Evolutionary conservation across 306 rosid species (phyloP), one percentile per base, ranked within the genome.

Genomic region (Boehmeria nivea): DNA sequence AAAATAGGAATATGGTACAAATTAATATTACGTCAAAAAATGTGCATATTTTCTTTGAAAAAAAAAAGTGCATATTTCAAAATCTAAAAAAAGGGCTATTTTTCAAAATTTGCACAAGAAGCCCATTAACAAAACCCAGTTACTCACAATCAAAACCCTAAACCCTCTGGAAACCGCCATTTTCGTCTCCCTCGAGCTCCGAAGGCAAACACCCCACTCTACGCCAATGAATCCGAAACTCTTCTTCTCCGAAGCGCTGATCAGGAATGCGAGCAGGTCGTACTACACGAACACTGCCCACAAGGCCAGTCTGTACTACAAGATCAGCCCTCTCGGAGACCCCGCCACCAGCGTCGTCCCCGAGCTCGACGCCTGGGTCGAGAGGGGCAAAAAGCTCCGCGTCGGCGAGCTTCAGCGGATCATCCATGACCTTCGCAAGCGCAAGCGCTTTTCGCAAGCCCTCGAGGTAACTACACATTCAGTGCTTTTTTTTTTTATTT

Each of bases 401-500:
- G 69, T 86, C 59, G 86, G 63, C 3, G 90, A 86, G 72, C 94
- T 86, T 71, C 84, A 79, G 61, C 87, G 91, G 52, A 80, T 90
- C 64, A 24, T 90, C 71, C 86, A 68, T 4, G 97, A 86, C 69
- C 84, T 90, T 47, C 90, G 95, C 60, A 90, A 84, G 65, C 88
- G 94, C 40, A 74, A 66, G 45, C 80, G 94, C 25, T 86, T 81
- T 69, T 38, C 76, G 14, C 97, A 90, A 42, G 90, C 94, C 25
- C 88, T 86, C 3, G 72, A 89, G 86, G 95, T 83, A 47, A 31
- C 36, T 31, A 10, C 36, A 10, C 5, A 31, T n/a, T n/a, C n/a
- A n/a, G n/a, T n/a, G 36, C 36, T 31, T 31, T 31, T 6, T 1
- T 31, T 31, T 31, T n/a, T n/a, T n/a, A n/a, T n/a, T n/a, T n/a